These are phyloP conservation scores for Echeveria elegans DNA, from an alignment of 164 flowering plant species.

Conservation along the genomic window DNA sequence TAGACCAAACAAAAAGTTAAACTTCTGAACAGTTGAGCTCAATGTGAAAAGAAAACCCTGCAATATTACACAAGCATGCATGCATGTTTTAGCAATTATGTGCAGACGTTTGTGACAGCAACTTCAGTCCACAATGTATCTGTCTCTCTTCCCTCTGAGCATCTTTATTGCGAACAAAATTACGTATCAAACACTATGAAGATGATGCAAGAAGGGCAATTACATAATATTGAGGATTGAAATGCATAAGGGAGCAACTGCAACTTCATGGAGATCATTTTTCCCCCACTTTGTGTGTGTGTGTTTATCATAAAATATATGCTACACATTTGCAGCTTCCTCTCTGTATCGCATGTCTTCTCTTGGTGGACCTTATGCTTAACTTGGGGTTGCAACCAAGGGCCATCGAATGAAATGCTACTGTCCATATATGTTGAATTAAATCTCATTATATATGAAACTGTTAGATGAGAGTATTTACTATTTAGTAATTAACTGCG, in stretches of 20 bases:
- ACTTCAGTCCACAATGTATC: not conserved
- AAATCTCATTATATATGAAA: no score
- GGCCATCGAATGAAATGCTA: not conserved
- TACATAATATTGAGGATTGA: not conserved
- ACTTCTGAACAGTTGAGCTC: not conserved
- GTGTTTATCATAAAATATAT: not conserved
- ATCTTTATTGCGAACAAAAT: not conserved
- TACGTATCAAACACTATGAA: not conserved
- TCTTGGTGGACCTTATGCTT: slow-evolving; percentile 1
- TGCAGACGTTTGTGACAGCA: slow-evolving; percentile 5
- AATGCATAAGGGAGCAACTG: not conserved
- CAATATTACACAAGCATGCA: slow-evolving; percentile 1
- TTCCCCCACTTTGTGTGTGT: no score
- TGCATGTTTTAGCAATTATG: slow-evolving; percentile 6
- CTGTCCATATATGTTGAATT: no score
- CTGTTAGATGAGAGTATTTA: no score
- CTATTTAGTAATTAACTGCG: no score
- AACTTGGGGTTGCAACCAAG: not conserved
- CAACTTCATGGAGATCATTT: not conserved
- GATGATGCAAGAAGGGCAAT: not conserved
- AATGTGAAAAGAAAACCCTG: not conserved
- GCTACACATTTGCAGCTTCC: not conserved
- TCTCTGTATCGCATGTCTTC: not conserved
- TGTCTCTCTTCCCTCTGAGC: slow-evolving; percentile 2
- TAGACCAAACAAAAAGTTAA: slow-evolving; percentile 1